phyloP scores from a whole-genome alignment of 441 rosid species.

The Gossypium schwendimanii region DNA sequence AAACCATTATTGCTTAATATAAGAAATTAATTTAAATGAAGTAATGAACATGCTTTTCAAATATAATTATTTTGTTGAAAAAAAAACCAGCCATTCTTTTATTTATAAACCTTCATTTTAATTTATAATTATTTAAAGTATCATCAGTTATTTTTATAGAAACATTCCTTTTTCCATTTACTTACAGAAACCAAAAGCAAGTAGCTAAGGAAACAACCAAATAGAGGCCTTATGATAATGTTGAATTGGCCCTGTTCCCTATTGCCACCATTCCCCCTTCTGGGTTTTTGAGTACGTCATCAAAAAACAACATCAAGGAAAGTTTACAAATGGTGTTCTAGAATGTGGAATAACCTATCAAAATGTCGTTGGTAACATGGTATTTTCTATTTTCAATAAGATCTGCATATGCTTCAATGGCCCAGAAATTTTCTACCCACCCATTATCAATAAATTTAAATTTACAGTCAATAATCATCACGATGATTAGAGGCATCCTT shows the following conservation, averaged over 20 bases:
- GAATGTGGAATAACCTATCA: background rate
- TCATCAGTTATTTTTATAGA: background rate
- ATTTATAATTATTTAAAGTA: background rate
- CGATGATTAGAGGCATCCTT: background rate
- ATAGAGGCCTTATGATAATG: background rate
- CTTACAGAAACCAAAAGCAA: background rate
- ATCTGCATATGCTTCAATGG: background rate
- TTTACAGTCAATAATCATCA: background rate
- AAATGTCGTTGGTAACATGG: background rate
- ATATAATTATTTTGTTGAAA: background rate
- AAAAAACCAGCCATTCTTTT: background rate
- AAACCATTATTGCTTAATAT: background rate
- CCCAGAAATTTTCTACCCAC: background rate
- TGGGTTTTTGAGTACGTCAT: background rate
- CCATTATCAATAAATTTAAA: background rate
- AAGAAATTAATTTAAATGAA: background rate
- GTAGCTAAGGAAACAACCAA: background rate
- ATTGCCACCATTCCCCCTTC: background rate
- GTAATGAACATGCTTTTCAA: background rate
- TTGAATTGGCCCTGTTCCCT: background rate
- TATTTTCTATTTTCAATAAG: background rate
- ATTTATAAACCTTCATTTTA: background rate
- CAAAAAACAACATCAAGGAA: background rate
- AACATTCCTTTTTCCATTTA: background rate
- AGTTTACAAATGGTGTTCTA: background rate